Evolutionary conservation across 495 filamentous ascomycete species (phyloP).

Genomic region (Talaromyces trachyspermus): DNA sequence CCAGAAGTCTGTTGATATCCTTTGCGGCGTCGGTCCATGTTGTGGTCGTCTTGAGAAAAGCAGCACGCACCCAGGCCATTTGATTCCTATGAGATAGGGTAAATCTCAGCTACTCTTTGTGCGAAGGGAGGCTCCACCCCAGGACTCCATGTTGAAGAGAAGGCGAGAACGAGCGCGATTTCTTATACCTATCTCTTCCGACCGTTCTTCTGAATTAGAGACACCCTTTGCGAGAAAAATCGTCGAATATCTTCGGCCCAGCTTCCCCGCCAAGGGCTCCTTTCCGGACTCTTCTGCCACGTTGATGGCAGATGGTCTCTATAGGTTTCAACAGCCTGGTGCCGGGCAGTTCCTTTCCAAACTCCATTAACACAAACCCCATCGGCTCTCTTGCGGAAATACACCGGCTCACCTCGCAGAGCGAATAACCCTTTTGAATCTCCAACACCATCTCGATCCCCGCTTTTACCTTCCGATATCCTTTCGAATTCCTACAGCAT

Average conservation of each 20-base stretch:
- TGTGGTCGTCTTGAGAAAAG: neutral
- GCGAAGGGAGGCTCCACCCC: constrained; percentile 25
- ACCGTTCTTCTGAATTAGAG: constrained; percentile 17
- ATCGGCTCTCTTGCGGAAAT: constrained; percentile 47
- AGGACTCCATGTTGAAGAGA: constrained; percentile 46
- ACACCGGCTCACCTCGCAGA: constrained; percentile 44
- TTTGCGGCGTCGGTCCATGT: no score
- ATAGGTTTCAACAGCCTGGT: constrained; percentile 67
- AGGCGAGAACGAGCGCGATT: constrained; percentile 42
- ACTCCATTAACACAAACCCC: constrained; percentile 40
- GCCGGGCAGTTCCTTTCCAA: constrained; percentile 55
- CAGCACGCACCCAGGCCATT: no score
- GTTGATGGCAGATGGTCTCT: constrained; percentile 81
- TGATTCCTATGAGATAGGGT: neutral
- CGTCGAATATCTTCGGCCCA: constrained; percentile 18
- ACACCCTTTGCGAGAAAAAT: constrained; percentile 8
- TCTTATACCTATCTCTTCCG: constrained; percentile 30
- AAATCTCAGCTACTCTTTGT: neutral
- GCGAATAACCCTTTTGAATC: constrained; percentile 53
- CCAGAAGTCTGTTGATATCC: no score
- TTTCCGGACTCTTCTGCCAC: constrained; percentile 38
- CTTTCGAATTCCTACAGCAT: constrained; percentile 62
- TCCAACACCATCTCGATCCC: constrained; percentile 61
- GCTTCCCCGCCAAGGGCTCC: constrained; percentile 20
- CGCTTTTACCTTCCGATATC: constrained; percentile 57